These are phyloP conservation scores for Coffea canephora DNA, from an alignment of 257 asterid genomes.

Conservation along the genomic window DNA sequence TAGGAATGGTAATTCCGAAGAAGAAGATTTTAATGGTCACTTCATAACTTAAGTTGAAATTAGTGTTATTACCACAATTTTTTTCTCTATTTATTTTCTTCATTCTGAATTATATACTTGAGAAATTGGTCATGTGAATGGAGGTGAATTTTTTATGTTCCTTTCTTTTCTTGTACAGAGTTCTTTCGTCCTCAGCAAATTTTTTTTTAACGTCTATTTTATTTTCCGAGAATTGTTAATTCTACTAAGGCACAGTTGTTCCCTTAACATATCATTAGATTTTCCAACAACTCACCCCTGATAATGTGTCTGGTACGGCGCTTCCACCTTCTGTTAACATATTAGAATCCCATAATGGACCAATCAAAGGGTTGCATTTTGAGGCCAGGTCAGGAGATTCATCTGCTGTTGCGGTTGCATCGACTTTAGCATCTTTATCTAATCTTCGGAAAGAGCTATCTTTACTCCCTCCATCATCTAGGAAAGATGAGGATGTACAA, in stretches of 20 bases:
- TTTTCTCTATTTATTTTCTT: background rate
- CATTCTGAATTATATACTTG: background rate
- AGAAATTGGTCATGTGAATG: background rate
- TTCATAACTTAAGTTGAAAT: background rate
- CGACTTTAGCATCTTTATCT: slow-evolving; percentile 70
- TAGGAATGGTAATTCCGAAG: too few relatives aligned
- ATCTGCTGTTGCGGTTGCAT: slow-evolving; percentile 72
- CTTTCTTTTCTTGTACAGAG: background rate
- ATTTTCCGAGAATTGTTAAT: background rate
- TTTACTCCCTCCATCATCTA: slow-evolving; percentile 53
- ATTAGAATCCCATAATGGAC: slow-evolving; percentile 67
- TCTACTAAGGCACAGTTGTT: background rate
- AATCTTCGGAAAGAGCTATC: slow-evolving; percentile 54
- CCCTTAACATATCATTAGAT: slow-evolving; percentile 66
- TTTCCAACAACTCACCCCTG: slow-evolving; percentile 54
- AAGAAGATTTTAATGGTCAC: background rate
- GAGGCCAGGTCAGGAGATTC: slow-evolving; percentile 77
- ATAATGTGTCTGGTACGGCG: slow-evolving; percentile 35
- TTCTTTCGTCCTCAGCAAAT: background rate
- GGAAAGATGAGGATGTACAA: slow-evolving; percentile 44
- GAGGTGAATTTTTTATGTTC: background rate
- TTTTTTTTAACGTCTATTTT: background rate
- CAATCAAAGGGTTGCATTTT: slow-evolving; percentile 58
- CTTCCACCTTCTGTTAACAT: slow-evolving; percentile 56
- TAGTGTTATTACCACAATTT: background rate